Base-by-base conservation (phyloP, 225 moss, liverwort and hornwort species). In the Lunularia cruciata region DNA sequence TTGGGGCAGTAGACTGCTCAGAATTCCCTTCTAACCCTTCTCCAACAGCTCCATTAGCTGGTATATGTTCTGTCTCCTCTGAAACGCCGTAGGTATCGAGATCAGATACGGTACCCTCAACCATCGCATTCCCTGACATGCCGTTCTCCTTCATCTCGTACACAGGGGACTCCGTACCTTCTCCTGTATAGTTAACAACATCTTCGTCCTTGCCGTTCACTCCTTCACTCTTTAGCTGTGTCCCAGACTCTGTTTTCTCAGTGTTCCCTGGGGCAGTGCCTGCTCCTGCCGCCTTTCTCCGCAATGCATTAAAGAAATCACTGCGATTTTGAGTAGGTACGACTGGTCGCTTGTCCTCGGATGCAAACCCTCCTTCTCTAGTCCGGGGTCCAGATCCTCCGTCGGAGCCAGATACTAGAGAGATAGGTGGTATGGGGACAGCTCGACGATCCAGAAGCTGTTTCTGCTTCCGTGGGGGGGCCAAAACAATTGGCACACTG, bases 381-480 rank as follows among this genome's bases (percentile, higher is more conserved):
- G 89, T 79, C 47, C 91, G 83, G 45, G 76, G 74, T 57, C 77
- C 82, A 58, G 36, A 60, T 63, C 75, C 86, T 73, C 83, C 90
- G 4, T 89, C 89, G 15, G 71, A 76, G 53, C 65, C 72, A 56
- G 68, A 69, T 32, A 80, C 28, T 31, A 88, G 71, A 68, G 81
- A 81, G 53, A 87, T 83, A 12, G 91, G 88, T 42, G 89, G 82
- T 47, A 98, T 93, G 2, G 98, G 93, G 34, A 98, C 81, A 32
- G 98, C 98, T 27, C 93, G 89, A 30, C 91, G 87, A 64, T 98
- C 98, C 23, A 98, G 81, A 27, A 98, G 89, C 67, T 88, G 93
- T 66, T 86, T 99, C 32, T 85, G 98, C 78, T 99, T 93, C 8
- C 93, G 91, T 66, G 71, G 70, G 60, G 76, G 51, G 22, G 84